Evolutionary conservation across 192 early-diverging fungal genomes (phyloP), one percentile per base, ranked within the genome.

Genomic region (Geosiphon pyriformis): DNA sequence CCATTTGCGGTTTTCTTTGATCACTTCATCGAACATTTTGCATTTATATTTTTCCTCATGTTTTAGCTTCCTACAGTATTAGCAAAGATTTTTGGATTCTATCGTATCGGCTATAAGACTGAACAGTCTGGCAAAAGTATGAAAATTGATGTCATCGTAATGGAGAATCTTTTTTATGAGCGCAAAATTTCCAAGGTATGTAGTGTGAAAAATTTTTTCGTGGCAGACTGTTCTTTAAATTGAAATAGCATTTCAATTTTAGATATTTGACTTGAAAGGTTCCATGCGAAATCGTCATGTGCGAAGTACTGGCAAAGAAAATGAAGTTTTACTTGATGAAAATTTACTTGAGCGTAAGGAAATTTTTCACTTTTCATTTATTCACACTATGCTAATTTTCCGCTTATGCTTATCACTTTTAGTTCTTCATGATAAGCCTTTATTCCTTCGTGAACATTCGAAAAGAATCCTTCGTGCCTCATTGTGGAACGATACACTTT

Each of bases 161-260:
- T 96, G 95, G 95, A 98, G 72, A 98, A 98, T 60, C 72, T 98
- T 34, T 97, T 94, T 67, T 96, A 90, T 71, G 85, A 94, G 52
- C 85, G 93, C 34, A 85, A 83, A 50, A 80, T 91, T 54, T 80
- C 76, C 30, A 85, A 79, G 76, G 87, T 89, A 77, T 8, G 60
- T 53, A n/a, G n/a, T n/a, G n/a, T n/a, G n/a, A n/a, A n/a, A 22
- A 34, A 49, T n/a, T 35, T 33, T 11, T 26, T 25, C 7, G 26
- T 53, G 20, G 35, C 3, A 33, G 52, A 33, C 23, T 18, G 56
- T 1, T 0, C 6, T 29, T 56, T 50, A 35, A 12, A 3, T n/a
- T 15, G 15, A 25, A 23, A 33, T 59, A n/a, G n/a, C n/a, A n/a
- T n/a, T n/a, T n/a, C n/a, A 65, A 48, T 58, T 74, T 31, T 78